Conservation (phyloP, 2,329 filamentous ascomycete species). For the Gliomastix tumulicola region DNA sequence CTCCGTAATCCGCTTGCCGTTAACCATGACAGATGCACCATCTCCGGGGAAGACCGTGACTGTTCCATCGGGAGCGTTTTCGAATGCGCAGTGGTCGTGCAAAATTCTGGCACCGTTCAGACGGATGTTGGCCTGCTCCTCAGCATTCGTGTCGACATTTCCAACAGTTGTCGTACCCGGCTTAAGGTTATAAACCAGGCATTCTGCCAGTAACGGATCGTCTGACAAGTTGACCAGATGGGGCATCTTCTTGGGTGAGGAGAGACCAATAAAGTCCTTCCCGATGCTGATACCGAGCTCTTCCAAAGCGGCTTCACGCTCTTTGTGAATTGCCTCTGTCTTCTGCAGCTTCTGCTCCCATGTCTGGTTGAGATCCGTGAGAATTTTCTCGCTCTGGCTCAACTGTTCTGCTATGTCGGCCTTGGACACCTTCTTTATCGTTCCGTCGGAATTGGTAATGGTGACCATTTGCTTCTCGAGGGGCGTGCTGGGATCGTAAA, state of each 20-base stretch:
- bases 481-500: slow-evolving; percentile 89
- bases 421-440: slow-evolving; percentile 92
- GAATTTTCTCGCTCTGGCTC: slow-evolving; percentile 91
- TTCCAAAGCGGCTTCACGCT: slow-evolving; percentile 88
- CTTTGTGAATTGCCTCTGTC: slow-evolving; percentile 96
- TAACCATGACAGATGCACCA: slow-evolving; percentile 97
- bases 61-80: slow-evolving; percentile 77
- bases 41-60: slow-evolving; percentile 88
- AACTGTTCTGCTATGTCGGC: slow-evolving; percentile 97
- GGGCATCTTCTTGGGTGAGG: slow-evolving; percentile 98
- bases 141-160: slow-evolving; percentile 78
- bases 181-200: slow-evolving; percentile 96
- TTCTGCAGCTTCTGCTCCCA: slow-evolving; percentile 96
- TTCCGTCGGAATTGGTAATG: slow-evolving; percentile 79
- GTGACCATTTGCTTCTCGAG: slow-evolving; percentile 94
- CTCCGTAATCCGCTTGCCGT: slow-evolving; percentile 82
- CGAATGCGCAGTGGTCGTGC: slow-evolving; percentile 87
- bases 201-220: slow-evolving; percentile 88
- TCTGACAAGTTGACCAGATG: slow-evolving; percentile 98
- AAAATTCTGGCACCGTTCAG: slow-evolving; percentile 91
- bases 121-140: slow-evolving; percentile 75
- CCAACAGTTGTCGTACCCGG: slow-evolving; percentile 91
- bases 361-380: slow-evolving; percentile 93
- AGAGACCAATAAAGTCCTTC: slow-evolving; percentile 92
- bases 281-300: slow-evolving; percentile 98